Evolutionary conservation across 1,284 basidiomycete genomes (phyloP).

Genomic region (Pulchroboletus neoregius): DNA sequence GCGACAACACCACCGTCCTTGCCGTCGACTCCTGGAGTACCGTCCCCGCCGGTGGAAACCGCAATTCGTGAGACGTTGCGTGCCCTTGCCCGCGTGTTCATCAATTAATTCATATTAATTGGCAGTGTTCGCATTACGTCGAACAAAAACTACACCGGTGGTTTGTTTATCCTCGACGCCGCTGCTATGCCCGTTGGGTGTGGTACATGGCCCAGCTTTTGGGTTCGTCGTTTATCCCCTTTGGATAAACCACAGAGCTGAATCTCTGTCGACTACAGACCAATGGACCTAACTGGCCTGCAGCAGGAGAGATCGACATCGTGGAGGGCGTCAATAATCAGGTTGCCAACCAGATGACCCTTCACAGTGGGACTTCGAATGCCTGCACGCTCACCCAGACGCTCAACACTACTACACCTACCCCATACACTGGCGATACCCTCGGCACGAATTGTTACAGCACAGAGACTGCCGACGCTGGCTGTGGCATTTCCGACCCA

Average conservation of each 20-base stretch:
- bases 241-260: background rate
- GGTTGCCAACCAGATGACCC: slow-evolving; percentile 62
- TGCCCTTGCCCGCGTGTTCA: slow-evolving; percentile 14
- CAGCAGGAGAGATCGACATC: slow-evolving; percentile 67
- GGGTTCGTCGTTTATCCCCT: slow-evolving; percentile 46
- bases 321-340: slow-evolving; percentile 65
- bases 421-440: slow-evolving; percentile 30
- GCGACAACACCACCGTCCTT: slow-evolving; percentile 50
- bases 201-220: slow-evolving; percentile 64
- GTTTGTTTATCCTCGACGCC: slow-evolving; percentile 80
- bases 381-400: slow-evolving; percentile 22
- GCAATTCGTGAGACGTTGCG: slow-evolving; percentile 55
- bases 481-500: slow-evolving; percentile 50
- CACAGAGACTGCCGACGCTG: slow-evolving; percentile 37
- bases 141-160: slow-evolving; percentile 60
- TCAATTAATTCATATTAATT: slow-evolving; percentile 9
- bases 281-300: slow-evolving; percentile 67
- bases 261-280: slow-evolving; percentile 26
- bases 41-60: slow-evolving; percentile 49
- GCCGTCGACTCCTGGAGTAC: slow-evolving; percentile 57
- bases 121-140: slow-evolving; percentile 69
- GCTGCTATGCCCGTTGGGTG: slow-evolving; percentile 75
- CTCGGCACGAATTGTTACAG: slow-evolving; percentile 43
- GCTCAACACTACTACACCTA: slow-evolving; percentile 5
- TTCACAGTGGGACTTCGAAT: slow-evolving; percentile 49